Evolutionary conservation across 805 yeast genomes (phyloP).

Genomic region (Kodamaea hsintzibuensis): DNA sequence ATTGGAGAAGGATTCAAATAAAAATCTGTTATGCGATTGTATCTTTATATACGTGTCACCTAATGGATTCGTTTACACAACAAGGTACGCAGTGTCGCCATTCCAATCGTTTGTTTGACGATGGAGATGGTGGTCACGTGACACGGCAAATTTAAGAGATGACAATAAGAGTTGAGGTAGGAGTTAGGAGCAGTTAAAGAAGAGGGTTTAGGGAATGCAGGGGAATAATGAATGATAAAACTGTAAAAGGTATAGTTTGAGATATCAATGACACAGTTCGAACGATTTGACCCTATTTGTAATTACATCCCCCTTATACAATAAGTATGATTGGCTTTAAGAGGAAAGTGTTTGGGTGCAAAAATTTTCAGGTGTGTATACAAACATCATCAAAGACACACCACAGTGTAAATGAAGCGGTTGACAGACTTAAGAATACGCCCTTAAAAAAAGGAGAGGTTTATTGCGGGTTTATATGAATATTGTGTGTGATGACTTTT

Average conservation of each 20-base stretch:
- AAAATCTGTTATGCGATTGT: neutral
- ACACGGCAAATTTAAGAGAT: too few relatives aligned
- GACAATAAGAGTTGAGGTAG: neutral
- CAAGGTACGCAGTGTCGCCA: neutral
- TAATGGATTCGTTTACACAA: neutral
- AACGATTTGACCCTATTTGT: too few relatives aligned
- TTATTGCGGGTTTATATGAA: too few relatives aligned
- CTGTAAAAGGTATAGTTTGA: too few relatives aligned
- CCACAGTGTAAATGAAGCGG: too few relatives aligned
- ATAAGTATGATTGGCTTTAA: neutral
- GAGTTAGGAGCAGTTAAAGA: neutral
- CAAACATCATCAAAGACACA: neutral
- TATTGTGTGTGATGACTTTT: too few relatives aligned
- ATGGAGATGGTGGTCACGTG: neutral
- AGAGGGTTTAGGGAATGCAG: neutral
- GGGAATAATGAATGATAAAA: too few relatives aligned
- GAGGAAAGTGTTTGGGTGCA: neutral
- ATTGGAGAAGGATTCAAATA: neutral
- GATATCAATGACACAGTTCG: too few relatives aligned
- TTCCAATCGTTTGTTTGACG: neutral
- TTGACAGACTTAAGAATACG: too few relatives aligned
- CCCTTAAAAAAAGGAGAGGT: neutral
- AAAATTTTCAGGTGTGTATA: neutral
- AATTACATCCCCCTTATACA: neutral
- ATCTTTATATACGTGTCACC: conserved; percentile 1